phyloP scores from a whole-genome alignment of 768 basidiomycete species.

The Mycena venus region DNA sequence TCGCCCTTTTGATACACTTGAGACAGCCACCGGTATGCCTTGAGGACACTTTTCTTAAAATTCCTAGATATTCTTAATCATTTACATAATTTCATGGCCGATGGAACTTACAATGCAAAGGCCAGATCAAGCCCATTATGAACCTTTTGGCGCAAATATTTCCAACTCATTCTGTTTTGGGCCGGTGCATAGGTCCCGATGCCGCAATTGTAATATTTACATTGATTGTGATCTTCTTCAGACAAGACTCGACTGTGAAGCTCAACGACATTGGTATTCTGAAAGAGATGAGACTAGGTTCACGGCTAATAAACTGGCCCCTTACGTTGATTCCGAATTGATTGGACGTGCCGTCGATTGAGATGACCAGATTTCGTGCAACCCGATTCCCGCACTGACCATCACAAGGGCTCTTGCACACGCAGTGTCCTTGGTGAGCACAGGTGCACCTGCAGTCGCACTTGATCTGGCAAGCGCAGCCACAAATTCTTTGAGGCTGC shows the following conservation, averaged over 20 bases:
- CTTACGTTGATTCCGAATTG: not conserved
- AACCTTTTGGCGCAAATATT: slow-evolving; percentile 18
- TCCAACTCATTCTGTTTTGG: slow-evolving; percentile 7
- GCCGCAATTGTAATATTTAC: slow-evolving; percentile 49
- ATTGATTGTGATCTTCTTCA: slow-evolving; percentile 34
- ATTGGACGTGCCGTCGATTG: not conserved
- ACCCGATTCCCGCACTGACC: not conserved
- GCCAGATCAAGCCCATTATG: not conserved
- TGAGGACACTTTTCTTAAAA: not conserved
- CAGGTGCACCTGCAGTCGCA: slow-evolving; percentile 6
- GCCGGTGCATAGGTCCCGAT: slow-evolving; percentile 47
- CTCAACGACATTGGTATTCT: slow-evolving; percentile 48
- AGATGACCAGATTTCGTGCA: not conserved
- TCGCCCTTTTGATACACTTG: not conserved
- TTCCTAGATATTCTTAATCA: not conserved
- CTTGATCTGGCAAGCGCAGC: not conserved
- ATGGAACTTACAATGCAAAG: not conserved
- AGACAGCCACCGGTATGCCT: slow-evolving; percentile 10
- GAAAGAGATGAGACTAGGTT: not conserved
- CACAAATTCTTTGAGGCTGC: not conserved
- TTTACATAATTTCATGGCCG: too few species aligned
- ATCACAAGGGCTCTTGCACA: not conserved
- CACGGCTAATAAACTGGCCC: not conserved
- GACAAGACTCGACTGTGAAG: slow-evolving; percentile 38
- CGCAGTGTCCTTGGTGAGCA: not conserved